Conservation (phyloP, 1,284 basidiomycete genomes). For the Malassezia arunalokei region DNA sequence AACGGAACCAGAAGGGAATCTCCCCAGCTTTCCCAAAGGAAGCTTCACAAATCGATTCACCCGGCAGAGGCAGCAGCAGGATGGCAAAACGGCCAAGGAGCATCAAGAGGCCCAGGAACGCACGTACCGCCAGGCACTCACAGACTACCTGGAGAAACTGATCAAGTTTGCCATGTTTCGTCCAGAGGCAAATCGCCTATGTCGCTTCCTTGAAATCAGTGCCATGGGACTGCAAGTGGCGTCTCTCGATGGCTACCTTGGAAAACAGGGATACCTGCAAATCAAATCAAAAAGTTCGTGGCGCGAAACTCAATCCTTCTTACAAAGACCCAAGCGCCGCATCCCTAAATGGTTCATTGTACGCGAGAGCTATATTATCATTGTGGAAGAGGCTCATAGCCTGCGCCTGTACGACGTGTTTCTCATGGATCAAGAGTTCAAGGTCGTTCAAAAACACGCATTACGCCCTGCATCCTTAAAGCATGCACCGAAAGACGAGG, state of each 20-base stretch:
- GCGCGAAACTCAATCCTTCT: conserved; percentile 52
- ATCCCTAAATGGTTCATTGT: conserved; percentile 84
- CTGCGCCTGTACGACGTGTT: conserved; percentile 79
- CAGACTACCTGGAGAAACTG: conserved; percentile 77
- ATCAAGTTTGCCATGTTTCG: conserved; percentile 80
- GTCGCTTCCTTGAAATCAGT: conserved; percentile 88
- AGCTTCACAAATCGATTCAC: conserved; percentile 69
- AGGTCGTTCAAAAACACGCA: conserved; percentile 22
- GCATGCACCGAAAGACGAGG: neutral
- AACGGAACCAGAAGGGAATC: conserved; percentile 51
- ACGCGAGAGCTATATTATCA: conserved; percentile 80
- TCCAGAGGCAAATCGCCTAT: conserved; percentile 77
- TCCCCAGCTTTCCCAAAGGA: conserved; percentile 85
- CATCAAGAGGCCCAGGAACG: conserved; percentile 8
- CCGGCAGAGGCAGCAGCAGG: conserved; percentile 45
- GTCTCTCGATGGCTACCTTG: conserved; percentile 61
- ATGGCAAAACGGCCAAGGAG: conserved; percentile 48
- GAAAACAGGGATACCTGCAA: conserved; percentile 72
- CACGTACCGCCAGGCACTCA: conserved; percentile 63
- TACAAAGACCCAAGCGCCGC: conserved; percentile 46
- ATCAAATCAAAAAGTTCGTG: conserved; percentile 49
- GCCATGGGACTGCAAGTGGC: conserved; percentile 74
- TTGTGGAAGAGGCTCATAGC: conserved; percentile 67
- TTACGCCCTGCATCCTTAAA: neutral
- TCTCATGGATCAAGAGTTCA: conserved; percentile 77